Conservation (phyloP, 169 alveolate genomes). For the Cystoisospora suis region DNA sequence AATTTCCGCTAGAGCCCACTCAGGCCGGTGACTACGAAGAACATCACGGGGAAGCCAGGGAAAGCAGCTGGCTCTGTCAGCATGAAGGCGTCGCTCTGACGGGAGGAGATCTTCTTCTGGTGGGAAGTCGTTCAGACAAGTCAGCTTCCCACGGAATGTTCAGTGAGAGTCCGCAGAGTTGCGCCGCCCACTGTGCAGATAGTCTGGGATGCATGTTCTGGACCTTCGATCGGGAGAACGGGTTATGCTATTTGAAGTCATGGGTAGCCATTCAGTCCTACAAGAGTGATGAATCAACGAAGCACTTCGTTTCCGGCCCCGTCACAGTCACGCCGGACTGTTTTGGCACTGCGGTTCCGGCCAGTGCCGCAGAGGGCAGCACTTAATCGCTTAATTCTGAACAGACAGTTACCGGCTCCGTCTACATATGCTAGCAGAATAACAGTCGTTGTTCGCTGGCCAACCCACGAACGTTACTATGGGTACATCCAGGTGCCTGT, state of each 20-base stretch:
- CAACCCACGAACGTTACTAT: too few relatives aligned
- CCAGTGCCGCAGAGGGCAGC: too few relatives aligned
- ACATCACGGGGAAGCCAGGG: too few relatives aligned
- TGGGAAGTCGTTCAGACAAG: neutral
- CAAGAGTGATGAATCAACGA: neutral
- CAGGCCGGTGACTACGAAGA: too few relatives aligned
- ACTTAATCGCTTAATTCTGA: too few relatives aligned
- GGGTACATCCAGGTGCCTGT: too few relatives aligned
- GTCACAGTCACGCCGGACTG: neutral
- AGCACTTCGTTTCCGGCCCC: conserved; percentile 8
- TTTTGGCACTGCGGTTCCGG: too few relatives aligned
- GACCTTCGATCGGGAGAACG: neutral
- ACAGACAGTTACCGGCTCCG: too few relatives aligned
- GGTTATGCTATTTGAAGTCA: conserved; percentile 3
- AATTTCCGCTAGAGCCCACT: too few relatives aligned
- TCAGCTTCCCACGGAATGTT: neutral
- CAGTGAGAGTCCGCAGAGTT: neutral
- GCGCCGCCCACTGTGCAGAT: neutral
- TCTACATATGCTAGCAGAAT: too few relatives aligned
- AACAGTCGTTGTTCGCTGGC: too few relatives aligned
- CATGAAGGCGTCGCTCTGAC: conserved; percentile 22
- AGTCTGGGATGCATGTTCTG: conserved; percentile 2
- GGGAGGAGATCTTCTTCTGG: neutral
- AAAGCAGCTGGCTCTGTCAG: neutral
- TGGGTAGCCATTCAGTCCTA: neutral